These are phyloP conservation scores for Coemansia sp. DNA, from an alignment of 192 early-diverging fungal genomes.

Conservation along the genomic window DNA sequence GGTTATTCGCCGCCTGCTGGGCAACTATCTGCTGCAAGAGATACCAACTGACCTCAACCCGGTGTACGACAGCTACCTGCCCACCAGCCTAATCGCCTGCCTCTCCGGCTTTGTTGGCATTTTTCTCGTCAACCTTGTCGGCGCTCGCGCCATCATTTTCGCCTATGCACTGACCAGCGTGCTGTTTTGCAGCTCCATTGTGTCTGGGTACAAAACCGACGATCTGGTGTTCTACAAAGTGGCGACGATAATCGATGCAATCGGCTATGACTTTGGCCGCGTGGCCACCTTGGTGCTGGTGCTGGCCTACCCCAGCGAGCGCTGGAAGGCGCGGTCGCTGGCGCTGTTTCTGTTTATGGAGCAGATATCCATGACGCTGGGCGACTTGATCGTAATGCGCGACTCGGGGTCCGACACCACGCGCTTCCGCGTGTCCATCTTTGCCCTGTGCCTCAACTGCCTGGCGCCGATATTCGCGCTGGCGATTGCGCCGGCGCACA, in stretches of 20 bases:
- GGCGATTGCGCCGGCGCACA: conserved; percentile 27
- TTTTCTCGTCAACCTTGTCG: conserved; percentile 27
- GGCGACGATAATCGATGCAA: conserved; percentile 8
- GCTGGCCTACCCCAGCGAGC: conserved; percentile 30
- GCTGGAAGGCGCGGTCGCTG: conserved; percentile 32
- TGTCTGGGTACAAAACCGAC: conserved; percentile 14
- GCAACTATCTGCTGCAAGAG: conserved; percentile 17
- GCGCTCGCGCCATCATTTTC: conserved; percentile 21
- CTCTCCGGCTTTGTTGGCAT: conserved; percentile 23
- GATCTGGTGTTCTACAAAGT: conserved; percentile 5
- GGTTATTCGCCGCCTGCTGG: conserved; percentile 15
- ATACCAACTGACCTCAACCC: conserved; percentile 25
- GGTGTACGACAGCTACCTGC: conserved; percentile 22
- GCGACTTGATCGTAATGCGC: conserved; percentile 21
- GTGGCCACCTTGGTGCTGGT: conserved; percentile 32
- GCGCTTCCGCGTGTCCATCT: conserved; percentile 13
- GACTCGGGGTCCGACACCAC: conserved; percentile 6
- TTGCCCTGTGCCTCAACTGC: conserved; percentile 14
- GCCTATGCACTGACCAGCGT: conserved; percentile 19
- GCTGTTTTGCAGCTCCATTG: conserved; percentile 19
- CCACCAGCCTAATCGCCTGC: conserved; percentile 22
- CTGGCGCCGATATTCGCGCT: conserved; percentile 20
- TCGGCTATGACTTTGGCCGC: conserved; percentile 22
- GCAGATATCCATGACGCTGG: conserved; percentile 31
- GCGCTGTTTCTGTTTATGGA: conserved; percentile 20